Conservation (phyloP, 768 basidiomycete species). For the Thelephora ganbajun region DNA sequence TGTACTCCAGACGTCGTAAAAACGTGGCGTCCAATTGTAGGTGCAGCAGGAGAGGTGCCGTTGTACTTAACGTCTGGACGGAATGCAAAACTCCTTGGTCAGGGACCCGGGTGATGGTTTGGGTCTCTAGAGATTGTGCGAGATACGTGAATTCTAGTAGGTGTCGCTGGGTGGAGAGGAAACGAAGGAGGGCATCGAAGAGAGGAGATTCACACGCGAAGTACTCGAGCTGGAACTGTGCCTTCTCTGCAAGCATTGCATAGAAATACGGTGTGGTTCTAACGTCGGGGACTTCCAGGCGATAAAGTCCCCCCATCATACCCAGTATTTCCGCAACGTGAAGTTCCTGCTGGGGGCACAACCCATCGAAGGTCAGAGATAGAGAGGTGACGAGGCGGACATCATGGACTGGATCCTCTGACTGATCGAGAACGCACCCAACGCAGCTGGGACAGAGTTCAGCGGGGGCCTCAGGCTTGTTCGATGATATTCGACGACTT, state of each 20-base stretch:
- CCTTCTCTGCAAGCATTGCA: not conserved
- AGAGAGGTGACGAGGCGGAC: too few relatives aligned
- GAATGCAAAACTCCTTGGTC: not conserved
- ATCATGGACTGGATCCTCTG: too few relatives aligned
- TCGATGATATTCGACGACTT: too few relatives aligned
- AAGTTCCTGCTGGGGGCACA: too few relatives aligned
- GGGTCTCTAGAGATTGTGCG: not conserved
- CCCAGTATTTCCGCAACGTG: too few relatives aligned
- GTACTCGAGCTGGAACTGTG: not conserved
- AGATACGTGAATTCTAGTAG: not conserved
- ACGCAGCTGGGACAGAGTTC: too few relatives aligned
- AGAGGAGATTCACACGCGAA: not conserved
- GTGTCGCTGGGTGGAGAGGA: not conserved
- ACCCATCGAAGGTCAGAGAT: too few relatives aligned
- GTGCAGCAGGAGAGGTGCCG: not conserved
- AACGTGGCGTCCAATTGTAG: not conserved
- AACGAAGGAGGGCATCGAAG: not conserved
- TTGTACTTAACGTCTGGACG: not conserved
- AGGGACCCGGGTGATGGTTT: not conserved
- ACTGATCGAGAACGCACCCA: too few relatives aligned
- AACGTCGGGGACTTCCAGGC: too few relatives aligned
- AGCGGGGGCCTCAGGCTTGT: too few relatives aligned
- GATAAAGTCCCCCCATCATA: too few relatives aligned
- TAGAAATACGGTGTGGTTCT: not conserved
- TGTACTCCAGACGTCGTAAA: not conserved